phyloP scores from a whole-genome alignment of 768 basidiomycete genomes.

The Lentinula edodes region DNA sequence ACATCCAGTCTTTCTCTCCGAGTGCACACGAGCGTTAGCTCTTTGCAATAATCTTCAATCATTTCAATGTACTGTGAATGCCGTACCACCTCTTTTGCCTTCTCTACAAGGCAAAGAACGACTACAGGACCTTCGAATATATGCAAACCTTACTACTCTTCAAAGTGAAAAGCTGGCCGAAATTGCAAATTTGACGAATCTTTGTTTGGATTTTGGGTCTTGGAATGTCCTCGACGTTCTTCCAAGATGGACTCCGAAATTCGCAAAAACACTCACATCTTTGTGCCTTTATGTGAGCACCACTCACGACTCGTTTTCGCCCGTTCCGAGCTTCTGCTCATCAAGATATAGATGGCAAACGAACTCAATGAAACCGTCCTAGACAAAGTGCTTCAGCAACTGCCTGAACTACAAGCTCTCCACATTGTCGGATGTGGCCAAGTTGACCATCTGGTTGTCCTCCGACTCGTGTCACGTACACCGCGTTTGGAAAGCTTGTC shows the following conservation, averaged over 20 bases:
- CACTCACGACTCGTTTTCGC: neutral
- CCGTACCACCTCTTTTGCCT: slow-evolving; percentile 45
- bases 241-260: slow-evolving; percentile 46
- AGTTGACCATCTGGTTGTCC: slow-evolving; percentile 44
- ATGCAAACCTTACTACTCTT: slow-evolving; percentile 45
- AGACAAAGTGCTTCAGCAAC: slow-evolving; percentile 36
- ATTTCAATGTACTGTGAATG: slow-evolving; percentile 48
- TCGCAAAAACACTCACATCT: slow-evolving; percentile 40
- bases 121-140: slow-evolving; percentile 43
- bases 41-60: slow-evolving; percentile 47
- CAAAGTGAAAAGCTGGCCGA: slow-evolving; percentile 41
- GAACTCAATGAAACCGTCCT: slow-evolving; percentile 51
- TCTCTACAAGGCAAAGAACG: slow-evolving; percentile 37
- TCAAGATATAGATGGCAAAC: slow-evolving; percentile 43
- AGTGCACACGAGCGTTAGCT: slow-evolving; percentile 43
- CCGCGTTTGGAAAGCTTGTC: slow-evolving; percentile 58
- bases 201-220: slow-evolving; percentile 55
- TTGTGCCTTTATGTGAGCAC: slow-evolving; percentile 59
- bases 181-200: slow-evolving; percentile 31
- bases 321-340: neutral
- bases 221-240: slow-evolving; percentile 57
- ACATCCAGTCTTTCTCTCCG: slow-evolving; percentile 45
- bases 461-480: slow-evolving; percentile 40
- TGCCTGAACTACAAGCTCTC: slow-evolving; percentile 51
- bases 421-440: slow-evolving; percentile 59